Base-by-base conservation (phyloP, 305 asterid genomes). In the Striga hermonthica region DNA sequence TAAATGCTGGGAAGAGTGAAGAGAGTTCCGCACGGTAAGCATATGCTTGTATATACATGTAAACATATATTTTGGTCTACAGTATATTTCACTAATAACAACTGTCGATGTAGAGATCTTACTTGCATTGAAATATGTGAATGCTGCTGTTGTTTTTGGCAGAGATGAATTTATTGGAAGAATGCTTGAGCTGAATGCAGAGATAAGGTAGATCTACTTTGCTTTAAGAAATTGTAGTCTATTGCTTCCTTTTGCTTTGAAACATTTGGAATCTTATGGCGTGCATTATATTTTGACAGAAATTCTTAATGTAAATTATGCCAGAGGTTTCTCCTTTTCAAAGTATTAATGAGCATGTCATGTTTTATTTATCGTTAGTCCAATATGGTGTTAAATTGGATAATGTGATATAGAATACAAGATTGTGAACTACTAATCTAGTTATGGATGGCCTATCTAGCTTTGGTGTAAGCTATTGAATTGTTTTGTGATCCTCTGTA, bases 141-240 rank as follows among this genome's bases (percentile, higher is more conserved):
- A 22, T 62, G 11, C 14, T 62, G 11, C 13, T 38, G 13, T 59
- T 66, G 36, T 31, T 73, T 73, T 68, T 48, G 66, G 49, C 77
- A 78, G 78, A 71, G 95, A 87, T 68, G 83, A 71, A 31, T 92
- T 89, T 62, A 79, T 89, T 15, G 69, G 39, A 43, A 65, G 80
- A 77, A 89, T 87, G 96, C 69, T 84, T 31, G 85, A 79, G 75
- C 80, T 89, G 58, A 86, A 91, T 77, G 85, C 81, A 62, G 62
- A 68, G 68, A 84, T 89, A 76, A 83, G 97, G 96, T 85, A 66
- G 45, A 60, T 70, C 44, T 67, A 36, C 22, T 68, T 56, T 70
- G 38, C 56, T 37, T 41, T 15, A 65, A 34, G 4, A 54, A 11
- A 6, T 55, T 52, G 45, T 57, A 43, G 31, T 77, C 43, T 4